Evolutionary conservation across 306 rosid species (phyloP), one percentile per base, ranked within the genome.

Genomic region (Psophocarpus tetragonolobus): DNA sequence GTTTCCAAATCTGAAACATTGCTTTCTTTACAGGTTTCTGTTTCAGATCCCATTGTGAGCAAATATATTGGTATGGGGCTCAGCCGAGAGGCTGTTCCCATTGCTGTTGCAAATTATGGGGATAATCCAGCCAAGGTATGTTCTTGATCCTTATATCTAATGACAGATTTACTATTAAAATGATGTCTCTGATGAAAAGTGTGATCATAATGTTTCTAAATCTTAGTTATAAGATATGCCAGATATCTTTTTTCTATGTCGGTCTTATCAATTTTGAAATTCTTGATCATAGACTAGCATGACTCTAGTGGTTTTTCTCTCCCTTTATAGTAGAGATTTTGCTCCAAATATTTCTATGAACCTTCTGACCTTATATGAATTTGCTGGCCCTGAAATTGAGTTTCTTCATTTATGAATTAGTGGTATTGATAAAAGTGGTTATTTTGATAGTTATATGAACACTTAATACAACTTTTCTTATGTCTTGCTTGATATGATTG

Each of bases 71-170:
- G 85, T 48, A 74, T 83, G 51, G 97, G 92, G 84, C 87, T 90
- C 38, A 90, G 54, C 83, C 82, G 89, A 73, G 93, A 87, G 56
- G 92, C 95, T 65, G 92, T 87, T 61, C 77, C 86, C 50, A 74
- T 79, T 54, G 97, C 91, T 4, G 93, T 90, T 50, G 84, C 86
- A 5, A 83, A 87, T 65, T 88, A 87, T 36, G 97, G 97, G 45
- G 97, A 92, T 83, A 83, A 88, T 84, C 89, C 93, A 12, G 69
- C 88, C 47, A 90, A 88, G 96, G 96, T 90, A 51, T 64, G 47
- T 79, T 44, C 74, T 83, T 74, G 36, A 64, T 47, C 79, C 60
- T 67, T 18, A 39, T 33, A 64, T 71, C 56, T 39, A 58, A 4
- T 13, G 30, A 6, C 27, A 38, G 44, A 29, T 44, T 32, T 51